A percentile compares a stretch with the other conserved stretches of the same genome.
Conservation (phyloP, 2,329 filamentous ascomycete genomes). For the Stylonectria norvegica region DNA sequence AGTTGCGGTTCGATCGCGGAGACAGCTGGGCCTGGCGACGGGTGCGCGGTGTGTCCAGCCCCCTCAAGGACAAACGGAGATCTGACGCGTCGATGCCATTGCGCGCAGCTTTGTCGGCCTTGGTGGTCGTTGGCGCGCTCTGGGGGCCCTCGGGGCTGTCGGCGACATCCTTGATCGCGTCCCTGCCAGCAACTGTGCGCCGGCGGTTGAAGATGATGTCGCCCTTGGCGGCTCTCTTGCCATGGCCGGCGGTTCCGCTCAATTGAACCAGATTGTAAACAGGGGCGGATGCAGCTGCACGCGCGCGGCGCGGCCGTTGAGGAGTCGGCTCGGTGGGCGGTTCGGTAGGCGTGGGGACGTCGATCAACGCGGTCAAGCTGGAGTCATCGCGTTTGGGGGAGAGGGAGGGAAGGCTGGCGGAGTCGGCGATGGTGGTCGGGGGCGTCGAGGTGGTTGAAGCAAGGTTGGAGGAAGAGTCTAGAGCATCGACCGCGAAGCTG, state of each 20-base stretch:
- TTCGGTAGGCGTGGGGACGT: conserved; percentile 28
- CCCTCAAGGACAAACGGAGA: conserved; percentile 41
- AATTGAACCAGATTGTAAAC: conserved; percentile 66
- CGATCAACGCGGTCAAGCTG: conserved; percentile 31
- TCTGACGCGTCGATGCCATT: conserved; percentile 47
- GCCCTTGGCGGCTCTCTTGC: conserved; percentile 52
- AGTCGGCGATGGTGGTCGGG: conserved; percentile 63
- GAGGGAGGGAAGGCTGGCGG: conserved; percentile 53
- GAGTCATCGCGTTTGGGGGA: conserved; percentile 38
- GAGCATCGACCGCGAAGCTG: conserved; percentile 25
- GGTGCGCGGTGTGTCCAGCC: conserved; percentile 33
- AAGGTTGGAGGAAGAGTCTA: conserved; percentile 47
- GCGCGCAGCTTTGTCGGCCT: conserved; percentile 20
- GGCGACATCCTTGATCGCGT: conserved; percentile 19
- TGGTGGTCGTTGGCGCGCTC: conserved; percentile 13
- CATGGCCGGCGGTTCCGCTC: conserved; percentile 59
- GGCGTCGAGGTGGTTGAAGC: conserved; percentile 61
- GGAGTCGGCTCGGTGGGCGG: conserved; percentile 4
- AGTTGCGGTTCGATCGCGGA: conserved; percentile 37
- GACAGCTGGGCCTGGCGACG: conserved; percentile 32
- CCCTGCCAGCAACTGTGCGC: conserved; percentile 41
- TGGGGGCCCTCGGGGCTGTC: conserved; percentile 14
- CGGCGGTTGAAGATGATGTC: conserved; percentile 45
- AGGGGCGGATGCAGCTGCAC: conserved; percentile 44
- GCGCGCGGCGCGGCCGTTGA: conserved; percentile 51